Evolutionary conservation across 2,329 filamentous ascomycete species (phyloP).

Genomic region (Pseudocercospora fuligena): DNA sequence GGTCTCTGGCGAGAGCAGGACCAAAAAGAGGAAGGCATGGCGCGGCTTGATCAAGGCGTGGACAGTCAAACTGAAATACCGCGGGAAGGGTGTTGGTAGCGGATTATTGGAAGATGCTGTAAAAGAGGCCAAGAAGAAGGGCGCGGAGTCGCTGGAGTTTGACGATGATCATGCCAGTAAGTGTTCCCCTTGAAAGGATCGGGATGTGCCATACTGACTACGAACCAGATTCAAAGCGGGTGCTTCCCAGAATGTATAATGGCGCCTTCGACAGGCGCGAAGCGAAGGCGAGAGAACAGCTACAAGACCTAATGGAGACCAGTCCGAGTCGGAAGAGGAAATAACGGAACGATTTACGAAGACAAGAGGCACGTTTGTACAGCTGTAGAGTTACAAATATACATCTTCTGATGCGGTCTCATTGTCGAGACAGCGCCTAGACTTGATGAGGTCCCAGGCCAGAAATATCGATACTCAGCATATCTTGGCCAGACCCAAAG

Average conservation of each 20-base stretch:
- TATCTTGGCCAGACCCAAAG: neutral
- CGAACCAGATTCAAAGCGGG: conserved; percentile 52
- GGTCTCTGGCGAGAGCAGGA: conserved; percentile 52
- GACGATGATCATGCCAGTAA: conserved; percentile 78
- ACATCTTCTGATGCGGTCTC: neutral
- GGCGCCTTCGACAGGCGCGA: conserved; percentile 64
- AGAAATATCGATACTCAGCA: neutral
- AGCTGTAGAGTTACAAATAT: conserved; percentile 17
- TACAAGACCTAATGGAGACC: conserved; percentile 43
- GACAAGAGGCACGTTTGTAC: conserved; percentile 14
- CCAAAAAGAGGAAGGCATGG: conserved; percentile 59
- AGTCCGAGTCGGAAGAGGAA: conserved; percentile 38
- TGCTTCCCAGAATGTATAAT: conserved; percentile 69
- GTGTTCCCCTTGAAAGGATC: conserved; percentile 34
- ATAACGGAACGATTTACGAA: conserved; percentile 21
- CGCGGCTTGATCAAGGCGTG: conserved; percentile 78
- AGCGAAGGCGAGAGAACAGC: conserved; percentile 54
- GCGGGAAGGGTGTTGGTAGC: conserved; percentile 72
- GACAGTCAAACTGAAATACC: conserved; percentile 74
- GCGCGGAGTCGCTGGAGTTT: conserved; percentile 74
- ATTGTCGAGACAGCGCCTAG: neutral
- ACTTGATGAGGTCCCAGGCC: neutral
- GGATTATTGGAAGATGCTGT: conserved; percentile 76
- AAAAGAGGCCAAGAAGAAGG: conserved; percentile 67
- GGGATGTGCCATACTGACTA: neutral